Base-by-base conservation (phyloP, 1,284 basidiomycete species). In the Gymnopus androsaceus region DNA sequence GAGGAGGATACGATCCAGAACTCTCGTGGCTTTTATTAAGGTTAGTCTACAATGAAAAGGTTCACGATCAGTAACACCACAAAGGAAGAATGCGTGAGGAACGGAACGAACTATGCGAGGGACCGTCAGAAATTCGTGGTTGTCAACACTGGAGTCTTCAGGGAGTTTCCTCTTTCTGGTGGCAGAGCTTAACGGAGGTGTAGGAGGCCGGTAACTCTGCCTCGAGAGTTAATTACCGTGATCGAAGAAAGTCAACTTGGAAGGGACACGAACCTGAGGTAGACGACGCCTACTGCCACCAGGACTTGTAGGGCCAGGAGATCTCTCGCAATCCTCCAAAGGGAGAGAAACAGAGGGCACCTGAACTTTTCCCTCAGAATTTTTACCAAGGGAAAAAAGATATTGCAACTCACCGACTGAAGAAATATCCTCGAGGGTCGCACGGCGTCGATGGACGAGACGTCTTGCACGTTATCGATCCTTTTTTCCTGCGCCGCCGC, bases 121-220 rank as follows among this genome's bases (percentile, higher is more conserved):
- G 28, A 47, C 37, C n/a, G 55, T 47, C 15, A 52, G 30, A 17
- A 27, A 53, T n/a, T 57, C 57, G 14, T 30, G 42, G 11, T 50
- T 41, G 8, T 55, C 57, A 27, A 64, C 62, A 31, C 61, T 65
- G 34, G 70, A 66, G 11, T 46, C 52, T 36, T 63, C 64, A 8
- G 55, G 53, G 14, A 67, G 63, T 23, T 68, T 68, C 37, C 64
- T 70, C 59, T 69, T 70, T 59, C 69, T 74, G 56, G 70, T 71
- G 21, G 65, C 62, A 2, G 69, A 65, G 17, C 71, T 73, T 49
- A 81, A 67, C n/a, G 81, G 82, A 2, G 81, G 82, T 2, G 82
- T 84, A 14, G 82, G 82, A 40, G 82, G 80, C 21, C 81, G 75
- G 64, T 80, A 83, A 41, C 71, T 67, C 82, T 83, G 59, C 9